A percentile compares a stretch with the other conserved stretches of the same genome.
phyloP scores from a whole-genome alignment of 805 yeast genomes.

The Alloascoidea hylecoeti region DNA sequence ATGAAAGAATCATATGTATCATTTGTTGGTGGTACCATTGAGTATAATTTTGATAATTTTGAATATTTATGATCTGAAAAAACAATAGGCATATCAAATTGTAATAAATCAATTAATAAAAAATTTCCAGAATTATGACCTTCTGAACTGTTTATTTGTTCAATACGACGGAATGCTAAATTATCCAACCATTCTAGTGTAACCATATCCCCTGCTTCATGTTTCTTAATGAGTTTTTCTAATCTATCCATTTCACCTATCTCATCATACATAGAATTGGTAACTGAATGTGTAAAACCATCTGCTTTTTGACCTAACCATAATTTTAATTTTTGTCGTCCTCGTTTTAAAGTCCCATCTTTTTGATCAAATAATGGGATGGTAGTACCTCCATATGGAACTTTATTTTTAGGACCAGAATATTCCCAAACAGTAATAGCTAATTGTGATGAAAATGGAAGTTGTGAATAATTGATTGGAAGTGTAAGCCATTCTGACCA shows the following conservation, averaged over 20 bases:
- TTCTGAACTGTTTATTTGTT: constrained; percentile 18
- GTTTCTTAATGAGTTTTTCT: constrained; percentile 41
- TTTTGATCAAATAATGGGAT: constrained; percentile 41
- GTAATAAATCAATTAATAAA: constrained; percentile 40
- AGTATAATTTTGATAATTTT: constrained; percentile 15
- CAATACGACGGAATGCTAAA: constrained; percentile 41
- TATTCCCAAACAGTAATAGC: constrained; percentile 58
- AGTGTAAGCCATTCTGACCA: constrained; percentile 69
- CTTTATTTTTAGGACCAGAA: constrained; percentile 31
- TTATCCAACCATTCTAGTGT: constrained; percentile 64
- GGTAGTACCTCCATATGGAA: constrained; percentile 47
- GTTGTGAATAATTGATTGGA: constrained; percentile 58
- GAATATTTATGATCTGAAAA: constrained; percentile 40
- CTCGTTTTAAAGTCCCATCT: constrained; percentile 51
- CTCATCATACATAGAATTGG: constrained; percentile 10
- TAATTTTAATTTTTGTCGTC: constrained; percentile 46
- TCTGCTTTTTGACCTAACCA: constrained; percentile 22
- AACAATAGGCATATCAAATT: constrained; percentile 61
- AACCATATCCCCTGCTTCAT: constrained; percentile 53
- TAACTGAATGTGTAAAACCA: constrained; percentile 14
- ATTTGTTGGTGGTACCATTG: constrained; percentile 6
- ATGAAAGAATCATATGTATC: too few relatives aligned
- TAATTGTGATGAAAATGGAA: constrained; percentile 49
- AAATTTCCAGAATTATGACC: constrained; percentile 10
- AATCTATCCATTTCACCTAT: constrained; percentile 27